Conservation (phyloP, 352 stramenopile species). For the Phytophthora foliorum region DNA sequence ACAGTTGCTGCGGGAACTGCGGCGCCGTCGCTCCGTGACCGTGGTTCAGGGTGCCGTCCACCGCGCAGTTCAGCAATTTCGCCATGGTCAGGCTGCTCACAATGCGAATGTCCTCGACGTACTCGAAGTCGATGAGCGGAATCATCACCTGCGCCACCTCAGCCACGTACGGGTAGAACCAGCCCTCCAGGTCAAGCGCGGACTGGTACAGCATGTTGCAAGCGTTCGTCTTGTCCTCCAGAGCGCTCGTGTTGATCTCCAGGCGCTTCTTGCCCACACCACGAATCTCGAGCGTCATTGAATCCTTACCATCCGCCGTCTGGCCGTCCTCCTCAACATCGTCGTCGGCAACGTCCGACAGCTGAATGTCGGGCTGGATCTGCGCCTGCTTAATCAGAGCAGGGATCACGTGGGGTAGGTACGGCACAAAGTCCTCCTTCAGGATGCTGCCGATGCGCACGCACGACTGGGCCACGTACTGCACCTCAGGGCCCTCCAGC, state of each 20-base stretch:
- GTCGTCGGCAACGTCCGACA: conserved; percentile 71
- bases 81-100: conserved; percentile 82
- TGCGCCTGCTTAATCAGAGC: conserved; percentile 84
- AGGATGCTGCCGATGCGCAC: conserved; percentile 89
- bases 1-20: conserved; percentile 84
- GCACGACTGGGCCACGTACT: conserved; percentile 90
- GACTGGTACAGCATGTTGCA: conserved; percentile 93
- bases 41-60: conserved; percentile 78
- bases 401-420: conserved; percentile 86
- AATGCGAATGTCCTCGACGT: conserved; percentile 88
- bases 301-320: conserved; percentile 74
- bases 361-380: conserved; percentile 85
- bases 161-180: conserved; percentile 87
- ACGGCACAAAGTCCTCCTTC: conserved; percentile 89
- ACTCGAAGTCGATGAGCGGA: conserved; percentile 84
- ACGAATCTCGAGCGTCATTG: conserved; percentile 80
- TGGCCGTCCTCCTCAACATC: conserved; percentile 65
- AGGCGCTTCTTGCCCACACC: conserved; percentile 86
- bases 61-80: conserved; percentile 75
- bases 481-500: conserved; percentile 77
- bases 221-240: conserved; percentile 89
- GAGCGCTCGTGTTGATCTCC: conserved; percentile 88
- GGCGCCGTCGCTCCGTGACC: conserved; percentile 62
- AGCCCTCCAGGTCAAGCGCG: conserved; percentile 81
- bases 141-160: conserved; percentile 81